Base-by-base conservation (phyloP, 1,284 basidiomycete species). In the Retiboletus fuscus region DNA sequence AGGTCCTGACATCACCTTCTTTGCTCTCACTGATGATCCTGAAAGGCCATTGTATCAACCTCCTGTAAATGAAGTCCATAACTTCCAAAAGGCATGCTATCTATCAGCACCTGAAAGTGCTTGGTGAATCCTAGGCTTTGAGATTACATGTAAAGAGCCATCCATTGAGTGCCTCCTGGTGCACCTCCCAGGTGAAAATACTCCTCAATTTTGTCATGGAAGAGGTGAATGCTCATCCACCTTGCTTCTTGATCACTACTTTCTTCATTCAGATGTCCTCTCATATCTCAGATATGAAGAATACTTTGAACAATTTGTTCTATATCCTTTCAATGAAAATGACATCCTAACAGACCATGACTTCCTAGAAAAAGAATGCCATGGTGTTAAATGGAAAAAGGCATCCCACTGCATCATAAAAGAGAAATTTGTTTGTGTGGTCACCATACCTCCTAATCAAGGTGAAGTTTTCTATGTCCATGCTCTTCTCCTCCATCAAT, bases 261-360 rank as follows among this genome's bases (percentile, higher is more conserved):
- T 51, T 51, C 24, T 26, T 51, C 49, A n/a, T 22, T 51, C 49
- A 26, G 24, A 51, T n/a, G 49, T 11, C n/a, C 49, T 51, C 3
- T 13, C 24, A 15, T 11, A 24, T 15, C n/a, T 51, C 13, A 13
- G 49, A 7, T 51, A 51, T 51, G 49, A 51, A 51, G 49, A 51
- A 51, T 51, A 51, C 49, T 26, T n/a, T 51, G 49, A 51, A 51
- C 49, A 51, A 51, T 51, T n/a, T 26, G n/a, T 51, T n/a, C 49
- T 51, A 11, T 51, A 51, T 51, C n/a, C 49, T n/a, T 51, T 24
- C 16, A 7, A 51, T 8, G 24, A 18, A 51, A 13, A 51, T 26
- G 15, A 18, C 26, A 1, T 22, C 24, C 49, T 51, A 1, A n/a
- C 10, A 7, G 49, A 26, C 16, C 22, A 7, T n/a, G 22, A 26